A percentile compares a stretch with the other conserved stretches of the same genome.
Conservation (phyloP, 768 basidiomycete species). For the Tylopilus vinaceipallidus region DNA sequence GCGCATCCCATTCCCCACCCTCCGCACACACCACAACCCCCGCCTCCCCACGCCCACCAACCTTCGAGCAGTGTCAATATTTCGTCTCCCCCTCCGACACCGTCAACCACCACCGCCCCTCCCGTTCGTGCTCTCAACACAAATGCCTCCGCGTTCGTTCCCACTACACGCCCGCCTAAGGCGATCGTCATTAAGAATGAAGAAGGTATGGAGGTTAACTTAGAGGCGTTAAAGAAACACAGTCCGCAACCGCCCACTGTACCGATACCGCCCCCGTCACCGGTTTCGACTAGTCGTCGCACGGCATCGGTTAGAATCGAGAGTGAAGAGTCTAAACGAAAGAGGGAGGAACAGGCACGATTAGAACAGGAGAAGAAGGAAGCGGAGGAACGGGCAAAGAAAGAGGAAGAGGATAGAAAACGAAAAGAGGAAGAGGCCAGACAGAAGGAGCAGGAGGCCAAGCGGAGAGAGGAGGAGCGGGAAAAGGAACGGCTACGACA, state of each 20-base stretch:
- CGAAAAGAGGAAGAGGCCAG: conserved; percentile 41
- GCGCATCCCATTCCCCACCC: conserved; percentile 53
- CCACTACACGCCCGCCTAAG: conserved; percentile 38
- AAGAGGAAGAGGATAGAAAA: conserved; percentile 36
- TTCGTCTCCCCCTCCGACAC: conserved; percentile 68
- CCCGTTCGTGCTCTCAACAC: conserved; percentile 51
- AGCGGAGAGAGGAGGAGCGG: conserved; percentile 45
- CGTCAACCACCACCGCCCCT: conserved; percentile 47
- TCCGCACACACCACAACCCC: conserved; percentile 46
- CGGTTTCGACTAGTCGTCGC: conserved; percentile 26
- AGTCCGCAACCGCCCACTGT: conserved; percentile 40
- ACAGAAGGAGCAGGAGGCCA: conserved; percentile 40
- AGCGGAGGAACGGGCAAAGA: conserved; percentile 36
- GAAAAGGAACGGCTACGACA: conserved; percentile 37
- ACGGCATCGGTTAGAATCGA: conserved; percentile 57
- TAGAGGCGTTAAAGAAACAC: conserved; percentile 53
- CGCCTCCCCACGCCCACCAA: conserved; percentile 40
- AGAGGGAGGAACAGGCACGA: conserved; percentile 45
- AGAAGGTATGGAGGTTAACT: conserved; percentile 62
- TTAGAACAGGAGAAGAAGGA: conserved; percentile 40
- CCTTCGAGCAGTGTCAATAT: conserved; percentile 45
- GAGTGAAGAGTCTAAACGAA: conserved; percentile 53
- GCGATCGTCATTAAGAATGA: conserved; percentile 60
- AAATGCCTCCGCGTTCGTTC: conserved; percentile 66
- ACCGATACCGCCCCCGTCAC: conserved; percentile 39